Conservation (phyloP, 2,329 filamentous ascomycete species). For the Sordariomycetes sp. region DNA sequence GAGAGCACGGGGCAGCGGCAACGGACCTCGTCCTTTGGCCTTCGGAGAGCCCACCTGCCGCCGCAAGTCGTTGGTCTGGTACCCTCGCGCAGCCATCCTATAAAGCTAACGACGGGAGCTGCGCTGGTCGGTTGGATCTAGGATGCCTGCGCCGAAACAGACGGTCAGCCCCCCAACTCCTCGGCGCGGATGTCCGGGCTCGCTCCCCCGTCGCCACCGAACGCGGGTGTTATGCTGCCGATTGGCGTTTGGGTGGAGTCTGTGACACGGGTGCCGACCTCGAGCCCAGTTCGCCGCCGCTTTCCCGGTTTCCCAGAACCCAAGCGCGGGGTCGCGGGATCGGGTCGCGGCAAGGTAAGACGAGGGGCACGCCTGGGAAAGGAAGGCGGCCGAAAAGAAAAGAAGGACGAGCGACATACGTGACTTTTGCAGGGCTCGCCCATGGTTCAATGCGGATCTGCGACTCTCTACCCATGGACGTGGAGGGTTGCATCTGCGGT, state of each 20-base stretch:
- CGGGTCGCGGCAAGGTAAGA: conserved; percentile 5
- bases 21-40: conserved; percentile 41
- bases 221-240: not conserved
- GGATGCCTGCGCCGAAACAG: not conserved
- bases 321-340: not conserved
- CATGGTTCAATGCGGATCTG: conserved; percentile 31
- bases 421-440: conserved; percentile 28
- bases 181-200: not conserved
- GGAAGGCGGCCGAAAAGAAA: conserved; percentile 7
- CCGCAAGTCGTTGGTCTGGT: conserved; percentile 23
- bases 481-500: not conserved
- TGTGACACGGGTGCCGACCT: conserved; percentile 1
- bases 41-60: conserved; percentile 42
- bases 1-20: not conserved
- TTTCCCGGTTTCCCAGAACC: not conserved
- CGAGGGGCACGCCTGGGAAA: conserved; percentile 7
- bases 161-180: not conserved
- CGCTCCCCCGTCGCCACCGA: not conserved
- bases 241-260: not conserved
- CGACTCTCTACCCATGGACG: conserved; percentile 28
- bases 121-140: conserved; percentile 4
- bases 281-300: not conserved
- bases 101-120: not conserved
- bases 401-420: conserved; percentile 21
- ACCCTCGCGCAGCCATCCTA: conserved; percentile 5